These are phyloP conservation scores for Xylariaceae sp. DNA, from an alignment of 2,329 filamentous ascomycete genomes.

Conservation along the genomic window DNA sequence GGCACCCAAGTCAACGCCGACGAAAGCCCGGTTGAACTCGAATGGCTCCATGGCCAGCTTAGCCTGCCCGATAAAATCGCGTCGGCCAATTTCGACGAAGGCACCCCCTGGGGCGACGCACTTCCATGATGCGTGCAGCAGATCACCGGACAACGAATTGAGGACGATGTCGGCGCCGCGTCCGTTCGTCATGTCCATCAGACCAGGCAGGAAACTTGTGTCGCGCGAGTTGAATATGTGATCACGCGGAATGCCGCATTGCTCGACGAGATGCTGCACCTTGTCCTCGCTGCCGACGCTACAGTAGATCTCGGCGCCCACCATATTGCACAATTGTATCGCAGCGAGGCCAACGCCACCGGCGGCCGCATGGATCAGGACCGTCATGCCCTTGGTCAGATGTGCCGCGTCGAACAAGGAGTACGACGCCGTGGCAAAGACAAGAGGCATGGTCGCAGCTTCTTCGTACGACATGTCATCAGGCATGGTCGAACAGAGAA, in stretches of 20 bases:
- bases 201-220: constrained; percentile 10
- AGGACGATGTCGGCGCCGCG: constrained; percentile 30
- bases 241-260: constrained; percentile 13
- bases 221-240: constrained; percentile 20
- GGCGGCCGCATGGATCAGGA: constrained; percentile 18
- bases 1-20: constrained; percentile 31
- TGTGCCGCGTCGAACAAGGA: constrained; percentile 4
- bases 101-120: constrained; percentile 42
- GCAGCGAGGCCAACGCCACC: constrained; percentile 22
- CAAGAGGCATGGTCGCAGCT: constrained; percentile 4
- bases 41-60: constrained; percentile 45
- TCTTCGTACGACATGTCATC: constrained; percentile 2
- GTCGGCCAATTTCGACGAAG: constrained; percentile 45
- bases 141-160: constrained; percentile 39
- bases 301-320: constrained; percentile 18
- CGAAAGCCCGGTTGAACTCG: constrained; percentile 31
- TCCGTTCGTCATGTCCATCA: constrained; percentile 17
- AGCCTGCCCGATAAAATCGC: constrained; percentile 37
- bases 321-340: constrained; percentile 16
- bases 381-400: not conserved
- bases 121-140: constrained; percentile 39
- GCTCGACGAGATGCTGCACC: constrained; percentile 11
- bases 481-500: not conserved
- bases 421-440: constrained; percentile 6
- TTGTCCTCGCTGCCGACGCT: constrained; percentile 20